phyloP scores from a whole-genome alignment of 768 basidiomycete genomes.

The Lyophyllum shimeji region DNA sequence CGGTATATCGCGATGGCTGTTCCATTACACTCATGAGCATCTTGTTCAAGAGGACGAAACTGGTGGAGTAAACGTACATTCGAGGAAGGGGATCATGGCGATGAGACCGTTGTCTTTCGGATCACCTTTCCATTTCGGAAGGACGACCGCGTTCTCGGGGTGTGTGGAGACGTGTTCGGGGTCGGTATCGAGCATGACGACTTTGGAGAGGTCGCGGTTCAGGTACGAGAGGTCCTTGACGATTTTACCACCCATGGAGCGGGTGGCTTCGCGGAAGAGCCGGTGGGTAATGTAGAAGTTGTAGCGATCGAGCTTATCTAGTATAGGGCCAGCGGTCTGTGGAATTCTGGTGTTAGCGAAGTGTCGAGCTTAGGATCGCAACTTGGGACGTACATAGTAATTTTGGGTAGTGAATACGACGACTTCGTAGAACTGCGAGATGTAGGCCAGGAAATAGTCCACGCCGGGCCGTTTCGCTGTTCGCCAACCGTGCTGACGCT shows the following conservation, averaged over 20 bases:
- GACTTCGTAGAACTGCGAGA: conserved; percentile 97
- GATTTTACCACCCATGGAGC: conserved; percentile 75
- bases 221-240: conserved; percentile 97
- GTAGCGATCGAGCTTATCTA: conserved; percentile 95
- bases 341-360: background rate
- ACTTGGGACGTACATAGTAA: conserved; percentile 66
- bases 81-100: conserved; percentile 96
- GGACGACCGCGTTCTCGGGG: conserved; percentile 83
- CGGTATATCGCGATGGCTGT: conserved; percentile 92
- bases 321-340: conserved; percentile 28
- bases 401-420: conserved; percentile 94
- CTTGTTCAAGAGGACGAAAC: background rate
- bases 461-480: conserved; percentile 97
- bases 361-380: background rate
- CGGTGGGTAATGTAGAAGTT: conserved; percentile 85
- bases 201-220: conserved; percentile 91
- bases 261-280: conserved; percentile 91
- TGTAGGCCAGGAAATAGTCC: conserved; percentile 96
- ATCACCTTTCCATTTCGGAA: conserved; percentile 87
- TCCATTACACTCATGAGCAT: background rate
- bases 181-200: conserved; percentile 82
- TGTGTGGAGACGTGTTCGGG: conserved; percentile 62
- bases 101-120: conserved; percentile 70
- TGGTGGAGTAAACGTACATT: conserved; percentile 55
- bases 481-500: conserved; percentile 95